Conservation (phyloP, 805 yeast genomes). For the Pichia deserticola region DNA sequence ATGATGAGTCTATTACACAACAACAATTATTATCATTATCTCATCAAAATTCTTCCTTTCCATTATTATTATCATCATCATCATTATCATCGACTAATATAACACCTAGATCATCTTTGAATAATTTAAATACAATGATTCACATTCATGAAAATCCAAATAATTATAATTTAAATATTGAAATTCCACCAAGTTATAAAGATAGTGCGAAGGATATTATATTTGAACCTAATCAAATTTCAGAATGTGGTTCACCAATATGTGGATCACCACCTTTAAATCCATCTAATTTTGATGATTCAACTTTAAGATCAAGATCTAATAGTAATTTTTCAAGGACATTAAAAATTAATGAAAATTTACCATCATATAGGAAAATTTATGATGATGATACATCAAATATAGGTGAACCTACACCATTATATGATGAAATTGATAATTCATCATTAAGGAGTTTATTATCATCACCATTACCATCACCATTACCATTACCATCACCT, state of each 20-base stretch:
- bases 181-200: conserved; percentile 20
- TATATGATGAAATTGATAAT: conserved; percentile 11
- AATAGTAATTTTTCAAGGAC: not conserved
- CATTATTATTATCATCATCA: too few relatives aligned
- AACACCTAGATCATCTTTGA: not conserved
- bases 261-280: not conserved
- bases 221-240: conserved; percentile 13
- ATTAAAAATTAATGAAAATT: conserved; percentile 8
- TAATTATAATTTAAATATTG: conserved; percentile 11
- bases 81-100: not conserved
- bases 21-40: too few relatives aligned
- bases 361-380: conserved; percentile 22
- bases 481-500: not conserved
- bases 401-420: conserved; percentile 22
- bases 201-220: conserved; percentile 16
- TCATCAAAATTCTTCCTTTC: too few relatives aligned
- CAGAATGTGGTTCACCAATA: not conserved
- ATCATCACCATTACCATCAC: not conserved
- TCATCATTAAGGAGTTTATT: not conserved
- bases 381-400: conserved; percentile 22
- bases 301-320: not conserved
- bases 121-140: too few relatives aligned
- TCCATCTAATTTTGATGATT: not conserved
- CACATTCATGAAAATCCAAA: conserved; percentile 12
- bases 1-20: not conserved